Base-by-base conservation (phyloP, 306 rosid species). In the Pyrus pyrifolia region DNA sequence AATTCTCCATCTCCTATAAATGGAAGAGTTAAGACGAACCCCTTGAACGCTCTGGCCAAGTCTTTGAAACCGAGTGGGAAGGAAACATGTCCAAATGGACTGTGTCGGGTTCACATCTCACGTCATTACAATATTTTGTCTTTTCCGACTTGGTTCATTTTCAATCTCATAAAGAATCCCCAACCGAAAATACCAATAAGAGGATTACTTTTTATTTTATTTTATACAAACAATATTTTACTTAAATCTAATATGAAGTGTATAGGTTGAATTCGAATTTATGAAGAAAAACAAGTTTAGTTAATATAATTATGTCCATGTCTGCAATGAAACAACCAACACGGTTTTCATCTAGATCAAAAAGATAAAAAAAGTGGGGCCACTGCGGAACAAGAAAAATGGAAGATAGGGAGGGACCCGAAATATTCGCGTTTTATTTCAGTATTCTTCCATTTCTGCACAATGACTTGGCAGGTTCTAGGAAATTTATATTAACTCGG, bases 401-500 rank as follows among this genome's bases (percentile, higher is more conserved):
- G 5, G 8, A 51, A 51, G 21, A 59, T 23, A 11, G 1, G 35
- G 6, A 46, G 49, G 68, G 75, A 55, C 51, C 65, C 67, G 13
- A 38, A 1, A 21, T 33, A 10, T 45, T 25, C 8, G 1, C 23
- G 17, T 21, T 22, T 61, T 62, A 22, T 70, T 30, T 46, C 22
- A 51, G 45, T 45, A 7, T 19, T 31, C 45, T 22, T 11, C 74
- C 29, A 25, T 81, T 79, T 81, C 86, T 76, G 33, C 65, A 52
- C 40, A 73, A 59, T 57, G 42, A 53, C 84, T 11, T 2, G 44
- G 87, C 13, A 81, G 11, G 74, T 86, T 83, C 87, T 25, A 46
- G 78, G 87, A 83, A 83, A 68, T 15, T 64, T 27, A 72, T 13
- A 27, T 1, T 8, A 19, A 62, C 68, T 68, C n/a, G 7, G 14